Evolutionary conservation across 2,329 filamentous ascomycete genomes (phyloP), one percentile per base, ranked within the genome.

Genomic region (Aureobasidium musti): DNA sequence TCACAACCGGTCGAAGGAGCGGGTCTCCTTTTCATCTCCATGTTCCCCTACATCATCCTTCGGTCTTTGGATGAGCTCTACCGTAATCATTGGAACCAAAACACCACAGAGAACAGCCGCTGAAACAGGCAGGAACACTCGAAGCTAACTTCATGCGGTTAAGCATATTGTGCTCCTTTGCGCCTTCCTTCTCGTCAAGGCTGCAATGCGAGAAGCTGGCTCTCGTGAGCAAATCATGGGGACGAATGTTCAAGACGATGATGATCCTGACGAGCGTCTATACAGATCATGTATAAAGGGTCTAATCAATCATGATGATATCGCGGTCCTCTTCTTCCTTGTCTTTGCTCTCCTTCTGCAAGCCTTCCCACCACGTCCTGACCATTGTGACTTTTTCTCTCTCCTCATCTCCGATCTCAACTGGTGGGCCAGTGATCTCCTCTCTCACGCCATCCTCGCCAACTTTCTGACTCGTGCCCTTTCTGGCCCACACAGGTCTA

Each of bases 331-430:
- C 43, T 37, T 37, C 35, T 11, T 39, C 8, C 39, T 59, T 17
- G 28, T 23, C 43, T 17, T 37, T 61, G 2, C 21, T 35, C 8
- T 21, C 43, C 43, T 61, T 28, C 4, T 49, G 41, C 5, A 61
- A 13, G 19, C 8, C 23, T 26, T 49, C 41, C 74, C 74, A 83
- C 80, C 80, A 82, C 11, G 35, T 69, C 68, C 78, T 76, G 68
- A 83, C 69, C 68, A 71, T 74, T 68, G 70, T 72, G 19, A 79
- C 80, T 66, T 78, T 75, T 47, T 70, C 70, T 73, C 79, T 77
- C 72, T 83, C 81, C 35, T 79, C 80, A 7, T 77, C 75, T 0
- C 79, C 81, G 45, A 78, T 72, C 73, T 83, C 81, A 1, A 82
- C 80, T 23, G 72, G 74, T 67, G 81, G 80, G 1, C 81, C 81